Evolutionary conservation across 768 basidiomycete genomes (phyloP), one percentile per base, ranked within the genome.

Genomic region (Tephrocybe rancida): DNA sequence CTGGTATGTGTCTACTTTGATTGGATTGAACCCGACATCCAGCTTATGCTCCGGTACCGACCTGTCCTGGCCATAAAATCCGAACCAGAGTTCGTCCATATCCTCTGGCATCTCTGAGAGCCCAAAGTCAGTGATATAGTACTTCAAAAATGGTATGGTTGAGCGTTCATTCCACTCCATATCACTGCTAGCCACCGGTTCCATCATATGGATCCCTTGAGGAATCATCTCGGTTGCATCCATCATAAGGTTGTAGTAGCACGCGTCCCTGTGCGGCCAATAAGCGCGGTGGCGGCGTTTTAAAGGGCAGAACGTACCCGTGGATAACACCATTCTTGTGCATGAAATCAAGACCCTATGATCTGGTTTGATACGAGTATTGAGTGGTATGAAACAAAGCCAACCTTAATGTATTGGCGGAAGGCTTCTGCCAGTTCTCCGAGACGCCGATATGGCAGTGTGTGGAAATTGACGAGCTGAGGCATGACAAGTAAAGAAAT

Each of bases 401-500:
- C 5, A 13, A 59, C 57, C 49, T 61, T 47, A 10, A 63, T 39
- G 27, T 56, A 50, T 48, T 63, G 62, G 10, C 50, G 29, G 32
- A 57, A 27, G 7, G 54, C 51, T 19, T 63, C 62, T 0, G 46
- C n/a, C 32, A 53, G 27, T 32, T 64, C 63, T 13, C 39, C 51
- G 14, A 59, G 27, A 14, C 25, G 27, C 14, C 57, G 29, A 35
- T 63, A 63, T 26, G 34, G 37, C 5, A 60, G 48, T 6, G 25
- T 16, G 21, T 27, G 18, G 27, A 51, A 64, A 7, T 35, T 16
- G 1, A 43, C 24, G 1, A 63, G 55, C 7, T 58, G 39, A 5
- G 63, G 60, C 57, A 61, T 61, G 32, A 61, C 53, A 25, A 63
- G 26, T 14, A 50, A 35, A 3, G 35, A 53, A 11, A 45, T 39